Percentiles rank a stretch among this genome's conserved stretches.
phyloP scores from a whole-genome alignment of 176 grass and related monocot genomes.

The Puya raimondii region DNA sequence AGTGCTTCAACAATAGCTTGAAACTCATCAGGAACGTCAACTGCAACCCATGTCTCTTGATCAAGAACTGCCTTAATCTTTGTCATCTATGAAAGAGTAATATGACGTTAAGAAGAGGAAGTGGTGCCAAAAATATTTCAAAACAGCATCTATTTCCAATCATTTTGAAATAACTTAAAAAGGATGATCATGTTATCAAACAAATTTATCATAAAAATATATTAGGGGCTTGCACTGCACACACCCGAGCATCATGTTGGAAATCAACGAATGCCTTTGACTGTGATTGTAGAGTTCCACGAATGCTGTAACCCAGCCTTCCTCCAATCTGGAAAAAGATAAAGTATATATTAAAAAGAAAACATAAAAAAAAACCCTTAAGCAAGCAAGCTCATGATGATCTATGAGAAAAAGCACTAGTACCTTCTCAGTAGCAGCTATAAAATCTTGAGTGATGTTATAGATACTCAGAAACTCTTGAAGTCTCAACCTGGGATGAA shows the following conservation, averaged over 20 bases:
- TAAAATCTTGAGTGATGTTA: constrained; percentile 91
- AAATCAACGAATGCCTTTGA: constrained; percentile 98
- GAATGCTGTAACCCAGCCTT: constrained; percentile 94
- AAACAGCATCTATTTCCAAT: background rate
- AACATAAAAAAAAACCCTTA: background rate
- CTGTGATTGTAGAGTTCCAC: constrained; percentile 85
- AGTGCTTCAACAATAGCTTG: constrained; percentile 83
- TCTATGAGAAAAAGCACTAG: constrained; percentile 17
- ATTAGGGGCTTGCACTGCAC: constrained; percentile 13
- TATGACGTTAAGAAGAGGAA: background rate
- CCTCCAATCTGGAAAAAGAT: constrained; percentile 72
- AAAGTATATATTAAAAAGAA: constrained; percentile 2
- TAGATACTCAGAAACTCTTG: constrained; percentile 93
- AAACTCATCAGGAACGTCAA: constrained; percentile 95
- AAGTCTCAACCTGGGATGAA: constrained; percentile 93
- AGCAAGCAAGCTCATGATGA: background rate
- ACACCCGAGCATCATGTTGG: constrained; percentile 83
- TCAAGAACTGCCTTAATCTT: constrained; percentile 99
- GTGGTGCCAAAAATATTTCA: background rate
- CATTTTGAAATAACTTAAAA: background rate
- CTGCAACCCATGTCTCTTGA: constrained; percentile 89
- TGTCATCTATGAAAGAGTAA: constrained; percentile 52
- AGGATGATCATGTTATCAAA: background rate
- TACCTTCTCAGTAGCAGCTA: constrained; percentile 94
- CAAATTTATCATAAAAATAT: constrained; percentile 2